Conservation (phyloP, 257 asterid species). For the Perilla frutescens region DNA sequence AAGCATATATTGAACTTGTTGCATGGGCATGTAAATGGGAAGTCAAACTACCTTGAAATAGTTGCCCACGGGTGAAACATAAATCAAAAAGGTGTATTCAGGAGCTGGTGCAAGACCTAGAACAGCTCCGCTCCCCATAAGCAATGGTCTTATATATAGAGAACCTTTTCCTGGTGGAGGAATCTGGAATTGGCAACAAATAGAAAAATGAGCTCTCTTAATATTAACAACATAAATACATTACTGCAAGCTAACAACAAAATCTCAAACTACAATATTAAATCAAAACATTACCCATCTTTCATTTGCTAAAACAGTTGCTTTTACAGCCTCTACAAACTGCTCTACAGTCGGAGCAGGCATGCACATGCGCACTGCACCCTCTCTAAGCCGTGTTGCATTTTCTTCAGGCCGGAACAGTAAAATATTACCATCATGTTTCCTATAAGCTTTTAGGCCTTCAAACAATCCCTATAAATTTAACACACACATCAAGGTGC, state of each 20-base stretch:
- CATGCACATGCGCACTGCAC: conserved; percentile 99
- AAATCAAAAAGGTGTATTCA: conserved; percentile 88
- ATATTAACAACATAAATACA: conserved; percentile 23
- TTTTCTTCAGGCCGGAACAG: conserved; percentile 91
- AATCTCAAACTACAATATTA: conserved; percentile 4
- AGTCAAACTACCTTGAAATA: conserved; percentile 77
- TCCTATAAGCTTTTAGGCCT: conserved; percentile 87
- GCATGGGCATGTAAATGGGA: conserved; percentile 3
- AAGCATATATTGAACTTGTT: not conserved
- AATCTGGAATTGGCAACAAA: conserved; percentile 58
- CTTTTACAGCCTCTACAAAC: conserved; percentile 86
- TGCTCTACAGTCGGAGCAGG: conserved; percentile 91
- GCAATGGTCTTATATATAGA: conserved; percentile 88
- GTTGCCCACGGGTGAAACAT: conserved; percentile 95
- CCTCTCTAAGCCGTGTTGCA: conserved; percentile 68
- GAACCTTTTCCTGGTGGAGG: conserved; percentile 99
- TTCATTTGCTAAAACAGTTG: conserved; percentile 82
- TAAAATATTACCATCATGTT: conserved; percentile 79
- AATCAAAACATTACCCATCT: conserved; percentile 77
- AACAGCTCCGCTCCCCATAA: conserved; percentile 98
- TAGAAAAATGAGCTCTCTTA: not conserved
- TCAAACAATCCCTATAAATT: conserved; percentile 83
- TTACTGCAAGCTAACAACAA: conserved; percentile 23
- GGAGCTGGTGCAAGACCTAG: conserved; percentile 99
- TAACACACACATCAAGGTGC: not conserved